These are phyloP conservation scores for Coemansia sp. DNA, from an alignment of 192 early-diverging fungal genomes.

Conservation along the genomic window DNA sequence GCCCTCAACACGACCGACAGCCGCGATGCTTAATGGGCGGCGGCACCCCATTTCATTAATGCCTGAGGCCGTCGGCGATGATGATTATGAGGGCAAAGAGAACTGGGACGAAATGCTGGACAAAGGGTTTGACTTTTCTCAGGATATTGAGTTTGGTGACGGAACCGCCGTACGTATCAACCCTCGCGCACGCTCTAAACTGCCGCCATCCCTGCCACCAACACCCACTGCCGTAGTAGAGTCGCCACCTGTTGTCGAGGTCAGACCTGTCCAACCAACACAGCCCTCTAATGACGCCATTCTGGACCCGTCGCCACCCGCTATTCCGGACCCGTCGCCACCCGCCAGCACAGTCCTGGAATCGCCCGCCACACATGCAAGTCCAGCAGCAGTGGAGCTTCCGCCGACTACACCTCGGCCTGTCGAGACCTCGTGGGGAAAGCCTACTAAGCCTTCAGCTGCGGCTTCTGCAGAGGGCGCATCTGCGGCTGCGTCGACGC, in stretches of 20 bases:
- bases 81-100: neutral
- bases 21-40: slow-evolving; percentile 9
- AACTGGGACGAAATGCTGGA: slow-evolving; percentile 32
- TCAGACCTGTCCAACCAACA: neutral
- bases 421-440: slow-evolving; percentile 24
- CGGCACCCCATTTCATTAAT: slow-evolving; percentile 9
- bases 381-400: slow-evolving; percentile 5
- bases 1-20: neutral
- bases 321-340: neutral
- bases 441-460: slow-evolving; percentile 9
- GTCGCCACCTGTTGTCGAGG: neutral
- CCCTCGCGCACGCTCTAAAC: neutral
- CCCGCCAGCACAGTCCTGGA: neutral
- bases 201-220: neutral
- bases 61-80: neutral
- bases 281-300: neutral
- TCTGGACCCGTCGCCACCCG: neutral
- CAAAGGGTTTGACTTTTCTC: slow-evolving; percentile 28
- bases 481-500: slow-evolving; percentile 22
- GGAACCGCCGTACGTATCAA: slow-evolving; percentile 8
- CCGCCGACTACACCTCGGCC: neutral
- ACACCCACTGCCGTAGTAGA: neutral
- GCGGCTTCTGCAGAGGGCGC: neutral
- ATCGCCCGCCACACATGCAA: neutral
- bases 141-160: slow-evolving; percentile 13